Conservation (phyloP, 208 protist species). For the Crithidia acanthocephali region DNA sequence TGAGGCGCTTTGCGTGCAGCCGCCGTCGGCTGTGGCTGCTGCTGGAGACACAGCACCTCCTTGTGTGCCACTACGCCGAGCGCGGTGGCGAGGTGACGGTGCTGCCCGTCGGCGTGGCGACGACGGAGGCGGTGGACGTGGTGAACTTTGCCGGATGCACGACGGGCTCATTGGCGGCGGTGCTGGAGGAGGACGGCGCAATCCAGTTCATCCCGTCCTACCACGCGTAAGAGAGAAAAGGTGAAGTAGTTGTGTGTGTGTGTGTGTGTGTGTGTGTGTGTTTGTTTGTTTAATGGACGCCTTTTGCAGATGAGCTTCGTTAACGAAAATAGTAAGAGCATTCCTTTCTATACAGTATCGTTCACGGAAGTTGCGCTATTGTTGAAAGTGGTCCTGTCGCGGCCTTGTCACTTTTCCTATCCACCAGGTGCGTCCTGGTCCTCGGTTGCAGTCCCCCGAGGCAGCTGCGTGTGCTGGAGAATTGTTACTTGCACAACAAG, state of each 20-base stretch:
- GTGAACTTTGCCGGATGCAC: conserved; percentile 53
- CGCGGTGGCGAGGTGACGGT: conserved; percentile 44
- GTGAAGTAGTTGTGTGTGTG: not conserved
- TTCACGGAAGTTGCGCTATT: too few species aligned
- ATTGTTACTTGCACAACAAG: too few species aligned
- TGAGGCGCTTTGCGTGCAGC: conserved; percentile 62
- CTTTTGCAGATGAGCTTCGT: too few species aligned
- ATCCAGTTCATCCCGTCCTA: conserved; percentile 74
- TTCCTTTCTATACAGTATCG: too few species aligned
- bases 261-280: conserved; percentile 18
- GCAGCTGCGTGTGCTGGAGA: too few species aligned
- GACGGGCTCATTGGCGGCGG: conserved; percentile 69
- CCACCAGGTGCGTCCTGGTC: too few species aligned
- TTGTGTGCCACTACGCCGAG: conserved; percentile 71
- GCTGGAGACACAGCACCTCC: conserved; percentile 74
- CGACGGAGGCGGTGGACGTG: conserved; percentile 51
- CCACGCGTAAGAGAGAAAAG: conserved; percentile 41
- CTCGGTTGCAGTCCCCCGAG: too few species aligned
- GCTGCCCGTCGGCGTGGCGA: conserved; percentile 69
- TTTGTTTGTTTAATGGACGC: not conserved
- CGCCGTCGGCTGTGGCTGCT: conserved; percentile 65
- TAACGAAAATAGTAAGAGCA: too few species aligned
- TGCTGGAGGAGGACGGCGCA: conserved; percentile 61
- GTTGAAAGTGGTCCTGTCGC: too few species aligned
- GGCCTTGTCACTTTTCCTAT: too few species aligned